Base-by-base conservation (phyloP, 768 basidiomycete genomes). In the Suillus hirtellus region DNA sequence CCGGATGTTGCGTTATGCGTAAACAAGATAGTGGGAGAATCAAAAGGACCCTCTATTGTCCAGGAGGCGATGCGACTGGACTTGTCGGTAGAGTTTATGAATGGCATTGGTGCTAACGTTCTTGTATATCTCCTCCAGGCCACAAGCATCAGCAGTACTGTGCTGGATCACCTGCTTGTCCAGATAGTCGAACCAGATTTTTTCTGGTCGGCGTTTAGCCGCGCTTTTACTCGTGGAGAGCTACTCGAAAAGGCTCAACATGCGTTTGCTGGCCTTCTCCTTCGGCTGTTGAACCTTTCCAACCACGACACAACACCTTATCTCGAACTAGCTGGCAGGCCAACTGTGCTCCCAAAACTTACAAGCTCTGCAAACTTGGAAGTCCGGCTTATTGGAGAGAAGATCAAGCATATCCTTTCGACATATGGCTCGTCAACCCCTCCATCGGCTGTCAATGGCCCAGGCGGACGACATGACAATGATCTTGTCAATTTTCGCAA, bases 381-480 rank as follows among this genome's bases (percentile, higher is more conserved):
- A 4, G 60, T 71, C 10, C 68, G 75, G 9, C 56, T 69, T 1
- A 60, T 74, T 19, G 80, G 75, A 1, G 70, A 78, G 14, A 75
- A 77, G 60, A 74, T 82, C 55, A 75, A 80, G 64, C 69, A 78
- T 52, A 66, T 76, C 42, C 31, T 76, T 34, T 63, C 69, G 21
- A 69, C 70, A 17, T 67, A 66, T 53, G 66, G 62, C n/a, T 46
- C 66, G 8, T 67, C 63, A 21, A 68, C 68, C 17, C 40, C 64
- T 14, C 54, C 63, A 19, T 65, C 68, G 15, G 65, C 56, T 21
- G 77, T 73, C 1, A 63, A 67, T 53, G 68, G 71, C n/a, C 82
- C 87, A 1, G 87, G 87, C 0, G 87, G 86, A 2, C 76, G 87
- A 1, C 87, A 88, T 64, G 85, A 87, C 67, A 89, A 89, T 64